Evolutionary conservation across 306 rosid species (phyloP).

Genomic region (Cucurbita ficifolia): DNA sequence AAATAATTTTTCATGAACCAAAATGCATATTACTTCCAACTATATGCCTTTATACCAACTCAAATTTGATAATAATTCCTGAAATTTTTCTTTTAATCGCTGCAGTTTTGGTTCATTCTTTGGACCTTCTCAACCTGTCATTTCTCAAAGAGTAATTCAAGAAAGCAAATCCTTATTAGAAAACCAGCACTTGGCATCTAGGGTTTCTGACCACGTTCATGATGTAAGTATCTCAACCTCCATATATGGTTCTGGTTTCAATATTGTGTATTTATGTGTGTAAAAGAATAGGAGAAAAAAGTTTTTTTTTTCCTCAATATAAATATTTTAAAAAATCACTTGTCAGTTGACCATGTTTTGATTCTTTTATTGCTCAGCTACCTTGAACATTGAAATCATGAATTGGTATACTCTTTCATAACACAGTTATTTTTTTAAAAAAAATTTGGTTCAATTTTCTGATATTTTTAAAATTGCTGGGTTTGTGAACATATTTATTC

Average conservation of each 20-base stretch:
- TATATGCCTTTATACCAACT: constrained; percentile 1
- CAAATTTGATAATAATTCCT: constrained; percentile 2
- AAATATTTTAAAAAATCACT: background rate
- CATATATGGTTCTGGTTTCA: background rate
- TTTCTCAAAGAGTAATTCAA: constrained; percentile 78
- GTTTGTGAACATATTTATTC: background rate
- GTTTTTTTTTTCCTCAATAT: background rate
- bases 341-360: background rate
- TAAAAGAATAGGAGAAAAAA: background rate
- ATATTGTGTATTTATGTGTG: background rate
- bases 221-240: constrained; percentile 25
- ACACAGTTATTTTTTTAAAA: background rate
- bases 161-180: constrained; percentile 82
- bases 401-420: background rate
- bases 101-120: constrained; percentile 90
- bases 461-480: background rate
- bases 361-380: background rate
- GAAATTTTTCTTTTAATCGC: constrained; percentile 3
- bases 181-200: constrained; percentile 51
- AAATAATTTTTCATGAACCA: background rate
- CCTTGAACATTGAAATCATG: background rate
- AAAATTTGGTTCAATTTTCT: background rate
- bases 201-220: constrained; percentile 26
- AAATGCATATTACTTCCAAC: background rate
- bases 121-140: constrained; percentile 76